Evolutionary conservation across 371 early-diverging fungal species (phyloP).

Genomic region (Lichtheimia ramosa): DNA sequence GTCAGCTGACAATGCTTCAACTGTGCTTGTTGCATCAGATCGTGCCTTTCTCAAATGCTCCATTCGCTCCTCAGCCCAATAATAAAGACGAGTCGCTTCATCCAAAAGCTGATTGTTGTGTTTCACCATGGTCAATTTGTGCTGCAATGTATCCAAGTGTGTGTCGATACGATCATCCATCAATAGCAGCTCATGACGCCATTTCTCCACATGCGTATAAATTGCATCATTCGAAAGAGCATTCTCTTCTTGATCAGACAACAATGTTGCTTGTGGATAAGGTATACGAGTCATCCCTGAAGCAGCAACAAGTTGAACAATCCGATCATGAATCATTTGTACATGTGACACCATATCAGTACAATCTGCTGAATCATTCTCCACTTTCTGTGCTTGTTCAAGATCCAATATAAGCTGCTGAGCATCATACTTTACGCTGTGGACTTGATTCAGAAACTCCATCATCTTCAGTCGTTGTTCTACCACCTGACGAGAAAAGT

Average conservation of each 20-base stretch:
- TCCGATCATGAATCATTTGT: slow-evolving; percentile 34
- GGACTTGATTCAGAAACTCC: slow-evolving; percentile 41
- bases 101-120: slow-evolving; percentile 32
- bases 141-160: slow-evolving; percentile 25
- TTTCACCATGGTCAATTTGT: slow-evolving; percentile 27
- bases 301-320: slow-evolving; percentile 35
- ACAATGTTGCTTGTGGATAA: slow-evolving; percentile 24
- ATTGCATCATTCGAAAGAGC: slow-evolving; percentile 30
- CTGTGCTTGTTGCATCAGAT: slow-evolving; percentile 18
- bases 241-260: slow-evolving; percentile 27
- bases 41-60: slow-evolving; percentile 21
- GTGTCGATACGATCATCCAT: slow-evolving; percentile 35
- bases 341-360: slow-evolving; percentile 36
- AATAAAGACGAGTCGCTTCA: slow-evolving; percentile 31
- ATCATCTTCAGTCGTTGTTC: slow-evolving; percentile 46
- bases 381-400: slow-evolving; percentile 23
- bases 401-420: slow-evolving; percentile 16
- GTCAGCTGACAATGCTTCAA: slow-evolving; percentile 19
- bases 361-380: slow-evolving; percentile 17
- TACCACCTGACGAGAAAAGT: slow-evolving; percentile 43
- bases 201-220: slow-evolving; percentile 18
- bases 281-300: slow-evolving; percentile 28
- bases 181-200: slow-evolving; percentile 23
- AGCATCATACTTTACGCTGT: slow-evolving; percentile 18
- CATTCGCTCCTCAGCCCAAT: slow-evolving; percentile 41